These are phyloP conservation scores for Alternaria angustiovoidea DNA, from an alignment of 2,329 filamentous ascomycete species.

Conservation along the genomic window DNA sequence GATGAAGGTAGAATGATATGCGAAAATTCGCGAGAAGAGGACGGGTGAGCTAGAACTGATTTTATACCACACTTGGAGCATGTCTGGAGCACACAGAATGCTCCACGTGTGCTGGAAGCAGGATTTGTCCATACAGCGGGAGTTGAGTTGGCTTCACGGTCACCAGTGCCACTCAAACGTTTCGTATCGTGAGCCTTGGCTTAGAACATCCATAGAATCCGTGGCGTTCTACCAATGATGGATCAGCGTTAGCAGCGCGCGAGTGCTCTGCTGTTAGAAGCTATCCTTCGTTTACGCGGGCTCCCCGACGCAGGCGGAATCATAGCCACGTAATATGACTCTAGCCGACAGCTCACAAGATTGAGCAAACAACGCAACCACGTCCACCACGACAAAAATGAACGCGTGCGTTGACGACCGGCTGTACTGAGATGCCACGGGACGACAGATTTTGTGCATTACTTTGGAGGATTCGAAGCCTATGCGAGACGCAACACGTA, in stretches of 20 bases:
- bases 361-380: conserved; percentile 12
- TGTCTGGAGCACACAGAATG: neutral
- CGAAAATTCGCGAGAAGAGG: neutral
- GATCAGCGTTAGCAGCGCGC: neutral
- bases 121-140: neutral
- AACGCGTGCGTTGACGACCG: neutral
- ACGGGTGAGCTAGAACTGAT: neutral
- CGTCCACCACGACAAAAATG: neutral
- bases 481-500: neutral
- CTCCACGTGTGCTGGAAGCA: conserved; percentile 1
- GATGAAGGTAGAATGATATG: neutral
- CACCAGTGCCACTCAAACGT: conserved; percentile 13
- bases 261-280: neutral
- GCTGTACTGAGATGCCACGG: neutral
- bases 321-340: neutral
- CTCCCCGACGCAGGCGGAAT: neutral
- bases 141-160: conserved; percentile 8
- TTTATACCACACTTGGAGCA: neutral
- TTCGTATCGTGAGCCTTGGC: conserved; percentile 4
- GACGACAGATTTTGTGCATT: neutral
- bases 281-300: conserved; percentile 3
- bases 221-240: neutral
- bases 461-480: neutral
- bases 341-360: neutral
- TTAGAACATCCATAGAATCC: neutral